Conservation (phyloP, 2,329 filamentous ascomycete genomes). For the Claviceps citrina region DNA sequence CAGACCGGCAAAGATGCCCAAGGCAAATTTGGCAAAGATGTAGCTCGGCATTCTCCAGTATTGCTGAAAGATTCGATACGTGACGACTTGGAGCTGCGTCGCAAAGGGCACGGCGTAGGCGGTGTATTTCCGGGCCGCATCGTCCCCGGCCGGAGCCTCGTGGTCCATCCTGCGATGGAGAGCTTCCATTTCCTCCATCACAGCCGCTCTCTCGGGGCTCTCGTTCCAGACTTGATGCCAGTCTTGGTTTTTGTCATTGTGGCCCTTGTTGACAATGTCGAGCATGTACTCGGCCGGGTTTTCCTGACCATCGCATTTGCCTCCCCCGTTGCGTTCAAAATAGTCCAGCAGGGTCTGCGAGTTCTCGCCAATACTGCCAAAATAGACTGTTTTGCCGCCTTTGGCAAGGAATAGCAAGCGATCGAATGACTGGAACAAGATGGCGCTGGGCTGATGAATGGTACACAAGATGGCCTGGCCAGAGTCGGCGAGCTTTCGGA, state of each 20-base stretch:
- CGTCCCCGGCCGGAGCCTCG: slow-evolving; percentile 4
- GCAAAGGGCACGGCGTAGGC: slow-evolving; percentile 69
- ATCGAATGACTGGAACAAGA: slow-evolving; percentile 42
- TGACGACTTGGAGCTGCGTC: slow-evolving; percentile 49
- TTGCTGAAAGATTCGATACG: slow-evolving; percentile 58
- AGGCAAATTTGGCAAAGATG: slow-evolving; percentile 55
- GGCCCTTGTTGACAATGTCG: slow-evolving; percentile 29
- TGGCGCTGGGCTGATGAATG: slow-evolving; percentile 38
- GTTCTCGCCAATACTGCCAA: slow-evolving; percentile 48
- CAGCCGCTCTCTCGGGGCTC: slow-evolving; percentile 32
- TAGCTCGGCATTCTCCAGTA: slow-evolving; percentile 73
- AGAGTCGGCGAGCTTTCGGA: slow-evolving; percentile 42
- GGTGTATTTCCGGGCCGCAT: slow-evolving; percentile 21
- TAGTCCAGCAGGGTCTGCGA: slow-evolving; percentile 42
- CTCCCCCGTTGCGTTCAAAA: slow-evolving; percentile 50
- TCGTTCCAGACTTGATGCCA: slow-evolving; percentile 55
- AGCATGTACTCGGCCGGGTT: slow-evolving; percentile 70
- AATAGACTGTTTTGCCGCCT: slow-evolving; percentile 54
- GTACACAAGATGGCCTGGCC: slow-evolving; percentile 40
- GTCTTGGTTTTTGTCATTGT: slow-evolving; percentile 29
- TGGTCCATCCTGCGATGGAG: slow-evolving; percentile 36
- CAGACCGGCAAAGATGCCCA: slow-evolving; percentile 44
- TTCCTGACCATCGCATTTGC: slow-evolving; percentile 41
- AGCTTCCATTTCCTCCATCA: slow-evolving; percentile 46
- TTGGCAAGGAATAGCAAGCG: slow-evolving; percentile 46